Conservation (phyloP, 176 grass and related monocot species). For the Rhynchospora tenuis region DNA sequence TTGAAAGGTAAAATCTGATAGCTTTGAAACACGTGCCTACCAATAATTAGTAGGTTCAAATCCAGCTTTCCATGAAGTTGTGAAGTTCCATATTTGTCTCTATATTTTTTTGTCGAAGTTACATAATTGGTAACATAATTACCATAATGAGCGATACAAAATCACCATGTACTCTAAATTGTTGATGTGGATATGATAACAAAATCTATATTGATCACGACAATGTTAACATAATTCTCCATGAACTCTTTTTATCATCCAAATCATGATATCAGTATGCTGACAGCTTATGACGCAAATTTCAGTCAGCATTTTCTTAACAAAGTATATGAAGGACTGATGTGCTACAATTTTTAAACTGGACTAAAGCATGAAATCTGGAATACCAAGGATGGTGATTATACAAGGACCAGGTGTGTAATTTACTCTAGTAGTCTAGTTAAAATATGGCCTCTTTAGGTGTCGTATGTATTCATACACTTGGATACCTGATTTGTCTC, state of each 20-base stretch:
- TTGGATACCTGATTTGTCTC: slow-evolving; percentile 24
- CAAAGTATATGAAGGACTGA: not conserved
- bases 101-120: not conserved
- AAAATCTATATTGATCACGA: not conserved
- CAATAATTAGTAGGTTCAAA: not conserved
- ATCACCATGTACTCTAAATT: not conserved
- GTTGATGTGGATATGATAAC: not conserved
- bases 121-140: too few species aligned
- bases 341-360: not conserved
- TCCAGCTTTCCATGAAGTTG: not conserved
- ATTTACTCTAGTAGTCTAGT: not conserved
- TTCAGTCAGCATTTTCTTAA: not conserved
- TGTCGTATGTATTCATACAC: not conserved
- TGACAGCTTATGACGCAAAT: not conserved
- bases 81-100: not conserved
- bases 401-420: not conserved
- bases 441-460: not conserved
- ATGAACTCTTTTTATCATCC: not conserved
- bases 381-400: not conserved
- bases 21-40: not conserved
- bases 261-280: not conserved
- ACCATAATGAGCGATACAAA: not conserved
- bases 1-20: not conserved
- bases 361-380: not conserved
- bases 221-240: not conserved